Percentiles rank a stretch among this genome's conserved stretches.
Conservation (phyloP, 2,329 filamentous ascomycete species). For the Alternaria triticimaculans region DNA sequence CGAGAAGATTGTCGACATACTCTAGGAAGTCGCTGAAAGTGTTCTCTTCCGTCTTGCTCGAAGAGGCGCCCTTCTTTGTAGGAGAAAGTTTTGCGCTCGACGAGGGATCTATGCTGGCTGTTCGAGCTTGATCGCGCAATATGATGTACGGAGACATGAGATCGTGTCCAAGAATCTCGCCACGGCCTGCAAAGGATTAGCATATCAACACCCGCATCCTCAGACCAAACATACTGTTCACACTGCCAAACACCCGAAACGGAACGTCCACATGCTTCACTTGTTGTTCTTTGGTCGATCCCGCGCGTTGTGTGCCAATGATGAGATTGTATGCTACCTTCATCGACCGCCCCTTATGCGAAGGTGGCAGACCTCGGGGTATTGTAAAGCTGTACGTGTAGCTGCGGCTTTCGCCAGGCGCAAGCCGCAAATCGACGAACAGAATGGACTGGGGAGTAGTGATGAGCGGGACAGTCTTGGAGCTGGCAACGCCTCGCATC, state of each 20-base stretch:
- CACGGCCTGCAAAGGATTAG: conserved; percentile 60
- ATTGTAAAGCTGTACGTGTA: conserved; percentile 88
- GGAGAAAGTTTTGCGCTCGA: conserved; percentile 13
- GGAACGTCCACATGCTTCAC: conserved; percentile 91
- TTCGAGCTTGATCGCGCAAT: conserved; percentile 78
- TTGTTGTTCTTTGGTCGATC: conserved; percentile 75
- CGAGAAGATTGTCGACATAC: conserved; percentile 57
- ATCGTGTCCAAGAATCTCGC: conserved; percentile 90
- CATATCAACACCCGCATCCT: not conserved
- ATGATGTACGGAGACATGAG: conserved; percentile 93
- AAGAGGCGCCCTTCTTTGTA: conserved; percentile 25
- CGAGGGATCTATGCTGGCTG: conserved; percentile 44
- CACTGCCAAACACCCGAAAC: conserved; percentile 90
- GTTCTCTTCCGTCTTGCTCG: conserved; percentile 52
- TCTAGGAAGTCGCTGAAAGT: conserved; percentile 45
- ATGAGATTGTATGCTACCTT: conserved; percentile 92
- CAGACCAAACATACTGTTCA: conserved; percentile 65
- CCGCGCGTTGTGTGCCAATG: conserved; percentile 87
- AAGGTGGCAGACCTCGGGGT: conserved; percentile 88
- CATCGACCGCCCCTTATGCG: conserved; percentile 88
- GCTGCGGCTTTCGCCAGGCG: conserved; percentile 84
- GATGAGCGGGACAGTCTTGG: conserved; percentile 87
- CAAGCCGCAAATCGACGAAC: conserved; percentile 89
- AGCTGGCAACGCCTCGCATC: conserved; percentile 86
- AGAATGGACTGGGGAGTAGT: conserved; percentile 94